Evolutionary conservation across 352 stramenopile species (phyloP), one percentile per base, ranked within the genome.

Genomic region (Phytophthora sp.): DNA sequence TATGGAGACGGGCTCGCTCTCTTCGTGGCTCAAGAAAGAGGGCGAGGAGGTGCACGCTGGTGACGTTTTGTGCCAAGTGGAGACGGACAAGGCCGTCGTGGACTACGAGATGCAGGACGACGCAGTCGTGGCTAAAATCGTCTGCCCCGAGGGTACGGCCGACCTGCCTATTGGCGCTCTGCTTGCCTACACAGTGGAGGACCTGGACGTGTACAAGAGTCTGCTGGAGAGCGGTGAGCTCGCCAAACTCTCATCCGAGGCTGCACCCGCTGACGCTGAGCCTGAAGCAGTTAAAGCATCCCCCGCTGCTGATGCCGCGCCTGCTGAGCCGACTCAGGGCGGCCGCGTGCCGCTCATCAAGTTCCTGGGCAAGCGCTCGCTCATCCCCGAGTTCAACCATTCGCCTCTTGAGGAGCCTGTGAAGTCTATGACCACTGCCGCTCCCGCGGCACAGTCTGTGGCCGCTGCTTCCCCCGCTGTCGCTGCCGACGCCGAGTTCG

Each of bases 41-140:
- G 97, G 96, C 51, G 90, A 98, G 13, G 67, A 86, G 44, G 91
- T 99, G 58, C 63, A 69, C 21, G 84, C 96, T 0, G 96, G 97
- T 33, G 93, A 98, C 73, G 89, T 98, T 21, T 74, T 99, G 24
- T 98, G 93, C 74, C 89, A 98, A 57, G 94, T 99, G 57, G 97
- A 99, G 79, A 99, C 97, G 13, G 97, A 99, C 85, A 99, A 99
- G 82, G 97, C 98, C 29, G 97, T 97, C 20, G 97, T 99, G 39
- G 97, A 99, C 79, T 99, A 98, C 74, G 97, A 99, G 82, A 94
- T 97, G 46, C 91, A 98, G 80, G 97, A 99, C 77, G 97, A 99
- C n/a, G 88, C 80, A 15, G 80, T 98, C 36, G 71, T 99, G 53
- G 96, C 95, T 39, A 97, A 96, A 77, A 98, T 99, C 71, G 72